Base-by-base conservation (phyloP, 2,329 filamentous ascomycete genomes). In the Aspergillus flavus region DNA sequence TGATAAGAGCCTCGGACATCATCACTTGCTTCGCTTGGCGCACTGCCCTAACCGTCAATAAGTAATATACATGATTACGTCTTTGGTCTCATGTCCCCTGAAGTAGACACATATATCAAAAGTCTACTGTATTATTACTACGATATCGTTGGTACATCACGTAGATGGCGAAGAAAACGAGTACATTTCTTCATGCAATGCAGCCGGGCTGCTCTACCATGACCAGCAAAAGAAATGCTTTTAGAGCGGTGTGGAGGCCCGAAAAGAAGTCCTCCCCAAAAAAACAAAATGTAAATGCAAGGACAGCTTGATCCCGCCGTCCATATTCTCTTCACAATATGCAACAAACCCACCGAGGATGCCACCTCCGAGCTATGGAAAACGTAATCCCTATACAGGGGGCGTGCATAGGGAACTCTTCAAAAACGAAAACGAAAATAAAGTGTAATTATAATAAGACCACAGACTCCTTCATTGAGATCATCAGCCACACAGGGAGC, bases 401-500 rank as follows among this genome's bases (percentile, higher is more conserved):
- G 43, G 2, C 12, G 4, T 43, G 23, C 55, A 30, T 57, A 45
- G 16, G 16, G 10, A 28, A 36, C 16, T 43, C 23, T 43, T 45
- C 36, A 30, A 23, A 39, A 21, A n/a, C 43, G 19, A 57, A n/a
- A 30, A 55, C 12, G 32, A 55, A 61, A 61, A 58, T 21, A 52
- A 61, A 32, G 52, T 39, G 30, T 39, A 55, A 55, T 55, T 39
- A 64, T 32, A 43, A 55, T 41, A 59, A 48, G 52, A 43, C 48
- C 58, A 48, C 52, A n/a, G 62, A 55, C 57, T 64, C 58, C 32
- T 61, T 59, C 59, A 26, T 43, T 60, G 59, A 59, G 50, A 65
- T 60, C 61, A 48, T 64, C 57, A 57, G 36, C 57, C 61, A 39
- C 58, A 45, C 56, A 58, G 57, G 16, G 14, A 55, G 52, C 32